These are phyloP conservation scores for Beta macrorhiza DNA, from an alignment of 179 eudicot species.

Conservation along the genomic window DNA sequence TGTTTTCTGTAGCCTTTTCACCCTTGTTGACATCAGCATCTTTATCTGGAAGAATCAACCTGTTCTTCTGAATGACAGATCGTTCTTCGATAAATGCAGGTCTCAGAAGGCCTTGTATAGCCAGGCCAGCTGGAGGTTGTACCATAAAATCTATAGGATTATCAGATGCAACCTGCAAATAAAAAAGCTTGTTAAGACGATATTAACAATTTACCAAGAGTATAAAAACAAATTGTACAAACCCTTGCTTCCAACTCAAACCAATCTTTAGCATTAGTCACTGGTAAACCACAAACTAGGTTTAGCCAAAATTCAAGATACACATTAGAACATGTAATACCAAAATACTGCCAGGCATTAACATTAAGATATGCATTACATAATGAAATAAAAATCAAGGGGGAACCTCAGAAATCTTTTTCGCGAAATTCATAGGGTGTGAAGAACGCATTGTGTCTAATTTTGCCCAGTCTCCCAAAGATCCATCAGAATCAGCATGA, in stretches of 20 bases:
- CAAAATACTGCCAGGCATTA: neutral
- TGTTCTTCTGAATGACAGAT: conserved; percentile 58
- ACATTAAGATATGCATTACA: neutral
- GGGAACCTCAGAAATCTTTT: conserved; percentile 67
- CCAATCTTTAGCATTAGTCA: conserved; percentile 1
- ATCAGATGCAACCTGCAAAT: conserved; percentile 60
- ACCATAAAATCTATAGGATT: conserved; percentile 83
- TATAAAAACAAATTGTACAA: neutral
- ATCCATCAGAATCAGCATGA: conserved; percentile 68
- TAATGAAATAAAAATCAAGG: neutral
- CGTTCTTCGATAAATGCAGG: conserved; percentile 83
- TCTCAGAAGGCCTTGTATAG: conserved; percentile 75
- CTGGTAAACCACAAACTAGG: neutral
- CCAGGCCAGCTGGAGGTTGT: conserved; percentile 82
- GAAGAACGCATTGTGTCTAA: conserved; percentile 87
- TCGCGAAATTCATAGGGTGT: conserved; percentile 93
- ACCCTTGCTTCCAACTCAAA: neutral
- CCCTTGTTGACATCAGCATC: conserved; percentile 30
- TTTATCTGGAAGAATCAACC: conserved; percentile 35
- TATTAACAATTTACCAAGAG: neutral
- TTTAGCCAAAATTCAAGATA: neutral
- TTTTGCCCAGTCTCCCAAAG: conserved; percentile 93
- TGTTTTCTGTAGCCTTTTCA: conserved; percentile 35
- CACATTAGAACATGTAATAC: neutral
- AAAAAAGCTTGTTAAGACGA: no score